Conservation (phyloP, 2,329 filamentous ascomycete species). For the Colletotrichum limetticola region DNA sequence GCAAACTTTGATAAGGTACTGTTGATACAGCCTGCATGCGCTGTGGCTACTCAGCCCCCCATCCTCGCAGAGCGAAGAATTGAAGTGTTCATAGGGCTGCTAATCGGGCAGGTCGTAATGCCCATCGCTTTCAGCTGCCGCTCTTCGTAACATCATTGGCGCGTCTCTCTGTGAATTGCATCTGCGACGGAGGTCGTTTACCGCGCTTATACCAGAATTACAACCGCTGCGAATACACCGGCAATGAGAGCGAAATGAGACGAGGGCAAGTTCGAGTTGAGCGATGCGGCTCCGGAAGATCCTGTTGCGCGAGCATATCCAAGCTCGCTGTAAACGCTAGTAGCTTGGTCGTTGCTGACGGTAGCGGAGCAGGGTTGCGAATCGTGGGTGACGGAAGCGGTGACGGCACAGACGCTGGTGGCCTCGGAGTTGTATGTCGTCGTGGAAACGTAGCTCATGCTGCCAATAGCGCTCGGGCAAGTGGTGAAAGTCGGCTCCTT, state of each 20-base stretch:
- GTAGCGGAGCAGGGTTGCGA: conserved; percentile 31
- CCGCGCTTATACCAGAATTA: conserved; percentile 14
- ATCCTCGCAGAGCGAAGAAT: background rate
- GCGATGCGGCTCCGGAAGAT: conserved; percentile 15
- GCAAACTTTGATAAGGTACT: conserved; percentile 3
- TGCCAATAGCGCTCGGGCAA: conserved; percentile 28
- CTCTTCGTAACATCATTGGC: background rate
- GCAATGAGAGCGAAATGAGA: conserved; percentile 4
- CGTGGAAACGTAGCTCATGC: conserved; percentile 29
- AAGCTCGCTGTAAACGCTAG: conserved; percentile 28
- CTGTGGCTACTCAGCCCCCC: background rate
- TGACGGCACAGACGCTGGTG: conserved; percentile 33
- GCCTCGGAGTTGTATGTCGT: conserved; percentile 32
- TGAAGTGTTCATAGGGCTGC: background rate
- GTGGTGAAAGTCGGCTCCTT: conserved; percentile 32
- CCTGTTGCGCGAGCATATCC: conserved; percentile 29
- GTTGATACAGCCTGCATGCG: background rate
- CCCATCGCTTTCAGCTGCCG: conserved; percentile 2
- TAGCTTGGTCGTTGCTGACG: conserved; percentile 27
- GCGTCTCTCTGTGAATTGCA: background rate
- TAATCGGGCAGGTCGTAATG: conserved; percentile 21
- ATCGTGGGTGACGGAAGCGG: conserved; percentile 31
- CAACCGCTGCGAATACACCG: conserved; percentile 11
- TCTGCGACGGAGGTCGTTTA: background rate
- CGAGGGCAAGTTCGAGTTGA: conserved; percentile 3